A percentile compares a stretch with the other conserved stretches of the same genome.
These are phyloP conservation scores for Allium fistulosum DNA, from an alignment of 106 monocot species.

Conservation along the genomic window DNA sequence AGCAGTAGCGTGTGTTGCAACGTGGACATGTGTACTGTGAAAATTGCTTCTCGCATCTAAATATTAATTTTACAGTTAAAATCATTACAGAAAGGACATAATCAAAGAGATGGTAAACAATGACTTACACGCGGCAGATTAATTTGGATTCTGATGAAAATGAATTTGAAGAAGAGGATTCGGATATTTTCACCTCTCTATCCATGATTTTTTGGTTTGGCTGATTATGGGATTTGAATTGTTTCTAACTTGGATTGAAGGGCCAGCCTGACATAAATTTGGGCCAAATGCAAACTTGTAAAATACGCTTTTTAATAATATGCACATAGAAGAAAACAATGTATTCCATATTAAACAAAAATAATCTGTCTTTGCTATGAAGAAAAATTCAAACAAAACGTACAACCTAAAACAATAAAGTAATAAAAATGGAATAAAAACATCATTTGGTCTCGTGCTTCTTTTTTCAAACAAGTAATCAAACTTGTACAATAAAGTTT, in stretches of 20 bases:
- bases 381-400: too few relatives aligned
- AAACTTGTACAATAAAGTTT: too few relatives aligned
- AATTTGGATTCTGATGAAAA: conserved; percentile 28
- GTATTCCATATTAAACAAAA: too few relatives aligned
- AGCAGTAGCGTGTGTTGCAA: conserved; percentile 87
- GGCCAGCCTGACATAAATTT: background rate
- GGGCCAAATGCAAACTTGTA: background rate
- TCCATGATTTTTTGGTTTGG: background rate
- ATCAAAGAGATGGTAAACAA: background rate
- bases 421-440: too few relatives aligned
- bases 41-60: conserved; percentile 93
- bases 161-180: conserved; percentile 12
- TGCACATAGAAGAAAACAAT: too few relatives aligned
- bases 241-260: background rate
- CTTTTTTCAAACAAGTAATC: too few relatives aligned
- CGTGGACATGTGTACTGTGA: conserved; percentile 92
- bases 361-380: too few relatives aligned
- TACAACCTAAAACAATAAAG: too few relatives aligned
- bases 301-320: background rate
- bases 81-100: background rate
- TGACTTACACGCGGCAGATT: conserved; percentile 77
- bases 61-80: background rate
- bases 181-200: conserved; percentile 27
- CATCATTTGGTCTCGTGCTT: too few relatives aligned
- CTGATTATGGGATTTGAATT: background rate